A percentile compares a stretch with the other conserved stretches of the same genome.
phyloP scores from a whole-genome alignment of 495 filamentous ascomycete species.

The Amorphotheca resinae region DNA sequence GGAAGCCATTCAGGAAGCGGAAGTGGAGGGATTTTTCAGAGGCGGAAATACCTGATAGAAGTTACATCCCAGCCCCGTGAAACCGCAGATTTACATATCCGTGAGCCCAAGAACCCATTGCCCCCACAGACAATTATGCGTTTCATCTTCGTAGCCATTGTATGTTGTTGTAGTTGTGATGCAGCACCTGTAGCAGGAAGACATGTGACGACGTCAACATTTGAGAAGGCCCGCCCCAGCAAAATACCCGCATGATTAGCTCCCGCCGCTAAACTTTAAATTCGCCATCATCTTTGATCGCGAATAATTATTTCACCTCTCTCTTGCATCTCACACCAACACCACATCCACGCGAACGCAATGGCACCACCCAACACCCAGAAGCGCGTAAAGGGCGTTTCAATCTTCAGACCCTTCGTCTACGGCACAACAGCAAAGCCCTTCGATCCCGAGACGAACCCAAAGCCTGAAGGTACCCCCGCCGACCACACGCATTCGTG shows the following conservation, averaged over 20 bases:
- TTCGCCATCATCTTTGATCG: background rate
- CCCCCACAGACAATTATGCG: conserved; percentile 82
- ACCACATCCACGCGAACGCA: background rate
- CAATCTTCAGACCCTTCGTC: conserved; percentile 67
- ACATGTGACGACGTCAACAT: background rate
- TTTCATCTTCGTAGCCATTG: conserved; percentile 38
- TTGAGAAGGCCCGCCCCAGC: background rate
- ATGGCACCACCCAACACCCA: conserved; percentile 38
- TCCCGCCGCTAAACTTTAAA: background rate
- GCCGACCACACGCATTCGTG: conserved; percentile 90
- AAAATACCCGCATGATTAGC: background rate
- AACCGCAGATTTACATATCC: conserved; percentile 83
- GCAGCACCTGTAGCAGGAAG: background rate
- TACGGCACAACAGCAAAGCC: conserved; percentile 67
- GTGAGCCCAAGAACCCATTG: conserved; percentile 86
- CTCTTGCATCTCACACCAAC: background rate
- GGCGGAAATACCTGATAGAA: conserved; percentile 58
- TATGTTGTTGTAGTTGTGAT: background rate
- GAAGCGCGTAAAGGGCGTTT: conserved; percentile 56
- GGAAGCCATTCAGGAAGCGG: too few relatives aligned
- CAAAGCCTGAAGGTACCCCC: conserved; percentile 52
- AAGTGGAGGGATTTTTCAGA: background rate
- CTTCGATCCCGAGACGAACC: conserved; percentile 49
- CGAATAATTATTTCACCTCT: too few relatives aligned
- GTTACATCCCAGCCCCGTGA: conserved; percentile 76